Conservation (phyloP, 345 rosid species). For the Combretum micranthum region DNA sequence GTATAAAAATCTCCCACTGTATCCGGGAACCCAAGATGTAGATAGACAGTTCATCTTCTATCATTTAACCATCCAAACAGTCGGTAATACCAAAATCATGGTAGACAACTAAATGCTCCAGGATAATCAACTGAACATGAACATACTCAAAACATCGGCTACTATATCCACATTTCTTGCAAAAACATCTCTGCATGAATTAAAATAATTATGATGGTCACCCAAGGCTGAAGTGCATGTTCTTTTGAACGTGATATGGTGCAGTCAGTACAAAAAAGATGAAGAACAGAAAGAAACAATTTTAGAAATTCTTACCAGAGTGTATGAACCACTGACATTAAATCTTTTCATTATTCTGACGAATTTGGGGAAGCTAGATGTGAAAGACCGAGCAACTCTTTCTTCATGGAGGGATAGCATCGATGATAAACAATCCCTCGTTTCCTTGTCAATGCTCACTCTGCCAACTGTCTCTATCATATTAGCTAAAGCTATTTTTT, state of each 20-base stretch:
- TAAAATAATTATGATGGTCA: too few relatives aligned
- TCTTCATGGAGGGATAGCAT: slow-evolving; percentile 41
- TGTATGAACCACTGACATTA: slow-evolving; percentile 57
- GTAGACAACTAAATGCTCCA: too few relatives aligned
- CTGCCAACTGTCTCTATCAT: slow-evolving; percentile 11
- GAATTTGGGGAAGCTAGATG: slow-evolving; percentile 44
- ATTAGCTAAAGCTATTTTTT: too few relatives aligned
- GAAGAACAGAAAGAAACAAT: background rate
- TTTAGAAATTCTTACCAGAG: slow-evolving; percentile 32
- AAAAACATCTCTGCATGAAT: too few relatives aligned
- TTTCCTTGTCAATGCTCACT: slow-evolving; percentile 14
- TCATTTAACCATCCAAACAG: too few relatives aligned
- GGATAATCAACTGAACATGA: too few relatives aligned
- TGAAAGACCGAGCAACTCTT: slow-evolving; percentile 41
- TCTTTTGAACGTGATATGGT: background rate
- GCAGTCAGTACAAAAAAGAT: background rate
- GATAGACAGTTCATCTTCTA: too few relatives aligned
- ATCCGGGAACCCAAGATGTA: too few relatives aligned
- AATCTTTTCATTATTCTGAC: slow-evolving; percentile 56
- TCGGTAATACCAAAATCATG: too few relatives aligned
- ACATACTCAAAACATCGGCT: too few relatives aligned
- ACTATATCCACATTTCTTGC: too few relatives aligned
- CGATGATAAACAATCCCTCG: slow-evolving; percentile 24
- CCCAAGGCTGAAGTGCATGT: background rate
- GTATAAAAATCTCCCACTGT: too few relatives aligned